A percentile compares a stretch with the other conserved stretches of the same genome.
Evolutionary conservation across 768 basidiomycete species (phyloP).

Genomic region (Porpolomopsis calyptriformis): DNA sequence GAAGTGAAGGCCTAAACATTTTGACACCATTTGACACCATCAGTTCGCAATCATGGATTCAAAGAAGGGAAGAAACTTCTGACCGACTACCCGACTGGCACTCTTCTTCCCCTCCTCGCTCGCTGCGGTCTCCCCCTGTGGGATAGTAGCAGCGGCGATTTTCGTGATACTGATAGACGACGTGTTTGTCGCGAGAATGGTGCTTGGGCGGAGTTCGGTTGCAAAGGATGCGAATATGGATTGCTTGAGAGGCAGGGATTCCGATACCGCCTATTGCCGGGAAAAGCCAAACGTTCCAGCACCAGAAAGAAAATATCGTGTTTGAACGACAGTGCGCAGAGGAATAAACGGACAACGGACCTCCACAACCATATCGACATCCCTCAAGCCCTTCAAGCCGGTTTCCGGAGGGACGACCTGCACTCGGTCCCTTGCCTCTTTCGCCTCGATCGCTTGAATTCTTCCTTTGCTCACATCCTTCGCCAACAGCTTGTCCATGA

Average conservation of each 20-base stretch:
- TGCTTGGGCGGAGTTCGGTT: constrained; percentile 52
- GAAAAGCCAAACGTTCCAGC: no score
- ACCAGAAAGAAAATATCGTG: no score
- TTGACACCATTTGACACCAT: not conserved
- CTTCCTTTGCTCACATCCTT: constrained; percentile 85
- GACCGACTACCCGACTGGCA: constrained; percentile 75
- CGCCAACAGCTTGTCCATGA: constrained; percentile 74
- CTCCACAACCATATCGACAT: constrained; percentile 89
- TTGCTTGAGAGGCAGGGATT: constrained; percentile 69
- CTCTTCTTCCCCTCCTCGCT: constrained; percentile 53
- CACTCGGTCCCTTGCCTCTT: constrained; percentile 61
- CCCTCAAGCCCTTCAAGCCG: constrained; percentile 50
- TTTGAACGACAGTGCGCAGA: not conserved
- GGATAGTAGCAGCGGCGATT: constrained; percentile 73
- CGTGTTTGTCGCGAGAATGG: constrained; percentile 87
- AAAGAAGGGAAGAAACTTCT: constrained; percentile 13
- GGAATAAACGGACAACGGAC: constrained; percentile 26
- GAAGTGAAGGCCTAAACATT: constrained; percentile 65
- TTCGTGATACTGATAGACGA: constrained; percentile 93
- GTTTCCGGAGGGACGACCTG: constrained; percentile 39
- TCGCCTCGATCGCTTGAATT: constrained; percentile 56
- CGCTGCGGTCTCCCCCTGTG: constrained; percentile 42
- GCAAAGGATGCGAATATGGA: constrained; percentile 64
- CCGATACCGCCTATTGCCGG: constrained; percentile 76
- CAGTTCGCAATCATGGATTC: not conserved